These are phyloP conservation scores for Clavispora fructus DNA, from an alignment of 805 yeast genomes.

Conservation along the genomic window DNA sequence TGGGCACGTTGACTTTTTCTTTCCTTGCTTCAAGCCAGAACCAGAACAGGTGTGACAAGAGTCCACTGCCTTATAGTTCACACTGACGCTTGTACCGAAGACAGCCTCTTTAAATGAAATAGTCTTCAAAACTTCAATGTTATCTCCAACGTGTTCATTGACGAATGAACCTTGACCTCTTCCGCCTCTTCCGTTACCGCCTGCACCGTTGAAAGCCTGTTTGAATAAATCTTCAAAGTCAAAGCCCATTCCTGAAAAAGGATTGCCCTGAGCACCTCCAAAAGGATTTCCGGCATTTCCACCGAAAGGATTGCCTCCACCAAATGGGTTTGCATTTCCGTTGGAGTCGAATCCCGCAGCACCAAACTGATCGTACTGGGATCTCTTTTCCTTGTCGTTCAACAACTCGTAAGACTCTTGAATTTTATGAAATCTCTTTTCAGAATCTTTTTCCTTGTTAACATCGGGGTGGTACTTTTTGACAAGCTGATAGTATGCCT, in stretches of 20 bases:
- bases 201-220: conserved; percentile 45
- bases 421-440: conserved; percentile 82
- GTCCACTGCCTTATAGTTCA: conserved; percentile 69
- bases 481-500: conserved; percentile 89
- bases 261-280: conserved; percentile 39
- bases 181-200: conserved; percentile 33
- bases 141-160: conserved; percentile 83
- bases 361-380: conserved; percentile 90
- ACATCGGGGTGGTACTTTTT: conserved; percentile 96
- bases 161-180: conserved; percentile 45
- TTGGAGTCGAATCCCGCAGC: conserved; percentile 72
- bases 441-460: conserved; percentile 85
- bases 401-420: conserved; percentile 93
- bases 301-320: conserved; percentile 35
- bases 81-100: conserved; percentile 63
- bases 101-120: conserved; percentile 83
- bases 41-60: conserved; percentile 80
- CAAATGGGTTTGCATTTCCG: conserved; percentile 47
- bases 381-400: conserved; percentile 76
- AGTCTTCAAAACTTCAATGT: conserved; percentile 72
- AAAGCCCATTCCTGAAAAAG: conserved; percentile 50
- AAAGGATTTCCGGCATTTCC: conserved; percentile 41
- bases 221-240: conserved; percentile 42
- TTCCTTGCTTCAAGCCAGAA: conserved; percentile 75
- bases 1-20: conserved; percentile 70